Conservation (phyloP, 306 rosid genomes). For the Dalbergia cochinchinensis region DNA sequence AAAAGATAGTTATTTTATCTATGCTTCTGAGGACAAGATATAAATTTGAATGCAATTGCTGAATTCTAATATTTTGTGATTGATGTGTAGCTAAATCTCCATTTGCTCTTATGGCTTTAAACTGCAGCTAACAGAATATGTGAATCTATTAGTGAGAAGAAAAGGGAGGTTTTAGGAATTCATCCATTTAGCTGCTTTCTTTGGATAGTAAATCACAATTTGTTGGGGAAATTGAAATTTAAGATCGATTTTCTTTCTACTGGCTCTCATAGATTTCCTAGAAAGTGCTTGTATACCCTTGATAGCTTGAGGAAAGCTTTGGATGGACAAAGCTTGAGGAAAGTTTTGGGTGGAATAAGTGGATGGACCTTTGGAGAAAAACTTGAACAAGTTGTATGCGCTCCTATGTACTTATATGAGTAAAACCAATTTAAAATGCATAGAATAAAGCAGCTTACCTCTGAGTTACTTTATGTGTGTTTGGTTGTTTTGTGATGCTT, state of each 20-base stretch:
- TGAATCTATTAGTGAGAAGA: conserved; percentile 8
- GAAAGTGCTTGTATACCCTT: too few species aligned
- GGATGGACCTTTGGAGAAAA: background rate
- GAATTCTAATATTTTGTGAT: conserved; percentile 13
- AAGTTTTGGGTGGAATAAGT: too few species aligned
- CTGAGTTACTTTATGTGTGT: background rate
- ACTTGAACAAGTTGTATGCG: conserved; percentile 4
- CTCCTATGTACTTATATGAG: background rate
- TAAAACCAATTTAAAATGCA: background rate
- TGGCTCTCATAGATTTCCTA: conserved; percentile 18
- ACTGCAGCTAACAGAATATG: background rate
- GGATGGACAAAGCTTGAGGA: too few species aligned
- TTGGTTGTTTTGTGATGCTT: background rate
- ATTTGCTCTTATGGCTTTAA: background rate
- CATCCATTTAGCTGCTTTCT: conserved; percentile 20
- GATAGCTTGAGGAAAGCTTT: too few species aligned
- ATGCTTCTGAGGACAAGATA: conserved; percentile 7
- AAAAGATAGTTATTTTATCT: background rate
- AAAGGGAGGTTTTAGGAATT: background rate
- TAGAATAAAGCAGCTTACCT: background rate
- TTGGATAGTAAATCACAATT: background rate
- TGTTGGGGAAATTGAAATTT: background rate
- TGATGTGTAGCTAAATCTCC: conserved; percentile 20
- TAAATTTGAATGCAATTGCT: background rate
- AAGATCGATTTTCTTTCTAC: conserved; percentile 2